These are phyloP conservation scores for Yamadazyma pseudoaaseri DNA, from an alignment of 1,139 yeast species.

Conservation along the genomic window DNA sequence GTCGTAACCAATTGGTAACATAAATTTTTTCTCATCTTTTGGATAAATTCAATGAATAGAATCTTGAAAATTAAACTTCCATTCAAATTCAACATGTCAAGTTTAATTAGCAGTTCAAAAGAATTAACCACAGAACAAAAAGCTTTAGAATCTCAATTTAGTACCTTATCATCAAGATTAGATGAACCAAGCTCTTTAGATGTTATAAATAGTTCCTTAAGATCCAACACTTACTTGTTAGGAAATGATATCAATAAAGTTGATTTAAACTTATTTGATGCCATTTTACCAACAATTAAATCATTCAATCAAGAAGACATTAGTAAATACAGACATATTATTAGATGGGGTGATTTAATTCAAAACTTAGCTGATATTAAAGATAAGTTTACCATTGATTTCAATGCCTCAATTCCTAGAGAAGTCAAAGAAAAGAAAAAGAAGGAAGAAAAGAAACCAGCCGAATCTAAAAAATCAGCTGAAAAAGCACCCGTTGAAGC, in stretches of 20 bases:
- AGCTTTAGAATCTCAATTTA: slow-evolving; percentile 84
- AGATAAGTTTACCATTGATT: slow-evolving; percentile 52
- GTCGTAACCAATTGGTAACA: no score
- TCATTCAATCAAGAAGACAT: slow-evolving; percentile 57
- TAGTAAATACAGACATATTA: slow-evolving; percentile 68
- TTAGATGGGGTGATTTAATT: slow-evolving; percentile 88
- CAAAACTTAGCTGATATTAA: slow-evolving; percentile 64
- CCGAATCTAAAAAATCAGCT: slow-evolving; percentile 28
- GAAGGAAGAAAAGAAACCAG: slow-evolving; percentile 36
- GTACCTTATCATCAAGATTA: slow-evolving; percentile 63
- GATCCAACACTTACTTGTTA: slow-evolving; percentile 65
- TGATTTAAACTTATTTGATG: slow-evolving; percentile 69
- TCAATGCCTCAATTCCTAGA: slow-evolving; percentile 61
- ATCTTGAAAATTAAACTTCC: slow-evolving; percentile 6
- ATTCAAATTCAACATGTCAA: slow-evolving; percentile 16
- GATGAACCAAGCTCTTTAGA: slow-evolving; percentile 53
- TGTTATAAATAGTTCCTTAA: slow-evolving; percentile 68
- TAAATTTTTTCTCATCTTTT: slow-evolving; percentile 6
- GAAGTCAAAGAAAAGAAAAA: slow-evolving; percentile 52
- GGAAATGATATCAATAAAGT: slow-evolving; percentile 64
- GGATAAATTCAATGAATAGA: slow-evolving; percentile 7
- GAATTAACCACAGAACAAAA: slow-evolving; percentile 47
- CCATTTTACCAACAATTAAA: slow-evolving; percentile 58
- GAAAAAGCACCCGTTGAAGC: slow-evolving; percentile 17
- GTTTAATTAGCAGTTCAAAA: slow-evolving; percentile 24